Percentiles rank a stretch among this genome's conserved stretches.
Evolutionary conservation across 805 yeast genomes (phyloP).

Genomic region (Candida germanica): DNA sequence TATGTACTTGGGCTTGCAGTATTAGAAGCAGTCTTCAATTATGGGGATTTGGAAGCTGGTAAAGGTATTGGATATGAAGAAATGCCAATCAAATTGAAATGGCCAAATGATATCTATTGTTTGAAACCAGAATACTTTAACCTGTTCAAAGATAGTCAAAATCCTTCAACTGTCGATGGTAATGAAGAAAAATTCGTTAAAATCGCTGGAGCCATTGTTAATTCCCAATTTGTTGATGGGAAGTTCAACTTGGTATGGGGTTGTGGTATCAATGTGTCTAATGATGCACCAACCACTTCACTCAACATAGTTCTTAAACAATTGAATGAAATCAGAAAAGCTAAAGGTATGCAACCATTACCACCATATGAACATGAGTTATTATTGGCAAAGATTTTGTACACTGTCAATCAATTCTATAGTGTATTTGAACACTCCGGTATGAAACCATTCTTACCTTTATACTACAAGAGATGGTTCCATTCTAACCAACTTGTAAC

Average conservation of each 20-base stretch:
- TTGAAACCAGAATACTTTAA: conserved; percentile 57
- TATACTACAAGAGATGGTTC: conserved; percentile 83
- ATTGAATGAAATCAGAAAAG: conserved; percentile 51
- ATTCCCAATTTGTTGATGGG: conserved; percentile 63
- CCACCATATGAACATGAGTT: conserved; percentile 47
- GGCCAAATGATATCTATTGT: conserved; percentile 95
- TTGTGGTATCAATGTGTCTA: conserved; percentile 79
- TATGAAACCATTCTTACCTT: conserved; percentile 59
- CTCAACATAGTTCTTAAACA: conserved; percentile 64
- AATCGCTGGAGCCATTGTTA: conserved; percentile 80
- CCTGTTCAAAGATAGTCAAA: conserved; percentile 19
- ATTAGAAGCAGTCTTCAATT: conserved; percentile 67
- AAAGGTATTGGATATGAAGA: conserved; percentile 58
- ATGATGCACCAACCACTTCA: conserved; percentile 91
- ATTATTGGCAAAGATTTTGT: conserved; percentile 66
- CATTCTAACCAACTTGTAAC: conserved; percentile 64
- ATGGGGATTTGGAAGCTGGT: conserved; percentile 42
- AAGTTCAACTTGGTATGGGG: conserved; percentile 74
- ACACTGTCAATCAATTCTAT: conserved; percentile 61
- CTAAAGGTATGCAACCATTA: conserved; percentile 40
- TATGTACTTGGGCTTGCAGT: conserved; percentile 81
- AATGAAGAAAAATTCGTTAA: conserved; percentile 69
- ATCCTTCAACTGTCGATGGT: conserved; percentile 40
- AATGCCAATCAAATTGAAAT: conserved; percentile 78
- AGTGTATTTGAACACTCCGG: conserved; percentile 61